phyloP scores from a whole-genome alignment of 192 early-diverging fungal species.

The Gaertneriomyces semiglobifer region DNA sequence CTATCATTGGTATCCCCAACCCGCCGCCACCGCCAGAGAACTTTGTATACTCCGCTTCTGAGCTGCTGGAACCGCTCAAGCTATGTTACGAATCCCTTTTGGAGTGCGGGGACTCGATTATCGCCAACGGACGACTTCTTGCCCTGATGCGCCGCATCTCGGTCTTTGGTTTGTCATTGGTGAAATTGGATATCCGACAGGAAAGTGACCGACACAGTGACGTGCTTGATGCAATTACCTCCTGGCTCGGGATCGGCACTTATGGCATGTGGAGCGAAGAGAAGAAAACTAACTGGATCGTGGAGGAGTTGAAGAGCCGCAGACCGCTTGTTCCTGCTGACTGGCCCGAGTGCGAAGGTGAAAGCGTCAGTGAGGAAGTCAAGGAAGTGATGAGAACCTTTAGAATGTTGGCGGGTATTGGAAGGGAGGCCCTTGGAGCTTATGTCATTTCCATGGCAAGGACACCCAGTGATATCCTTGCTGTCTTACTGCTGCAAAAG shows the following conservation, averaged over 20 bases:
- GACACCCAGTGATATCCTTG: constrained; percentile 31
- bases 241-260: constrained; percentile 25
- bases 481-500: constrained; percentile 34
- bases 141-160: constrained; percentile 21
- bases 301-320: constrained; percentile 29
- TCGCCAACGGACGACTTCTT: constrained; percentile 32
- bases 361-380: constrained; percentile 18
- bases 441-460: constrained; percentile 40
- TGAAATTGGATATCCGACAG: constrained; percentile 39
- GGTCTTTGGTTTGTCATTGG: constrained; percentile 33
- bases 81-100: constrained; percentile 27
- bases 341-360: constrained; percentile 23
- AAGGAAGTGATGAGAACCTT: constrained; percentile 35
- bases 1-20: constrained; percentile 21
- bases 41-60: constrained; percentile 19
- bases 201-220: constrained; percentile 35
- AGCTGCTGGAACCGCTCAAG: constrained; percentile 31
- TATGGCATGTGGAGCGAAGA: constrained; percentile 32
- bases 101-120: constrained; percentile 16
- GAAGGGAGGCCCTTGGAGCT: constrained; percentile 29
- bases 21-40: constrained; percentile 31
- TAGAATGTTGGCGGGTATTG: constrained; percentile 28
- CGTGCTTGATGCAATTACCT: constrained; percentile 31
- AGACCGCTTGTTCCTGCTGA: constrained; percentile 28
- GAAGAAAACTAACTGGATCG: constrained; percentile 30